phyloP scores from a whole-genome alignment of 2,329 filamentous ascomycete species.

The Chaetomium sp. region DNA sequence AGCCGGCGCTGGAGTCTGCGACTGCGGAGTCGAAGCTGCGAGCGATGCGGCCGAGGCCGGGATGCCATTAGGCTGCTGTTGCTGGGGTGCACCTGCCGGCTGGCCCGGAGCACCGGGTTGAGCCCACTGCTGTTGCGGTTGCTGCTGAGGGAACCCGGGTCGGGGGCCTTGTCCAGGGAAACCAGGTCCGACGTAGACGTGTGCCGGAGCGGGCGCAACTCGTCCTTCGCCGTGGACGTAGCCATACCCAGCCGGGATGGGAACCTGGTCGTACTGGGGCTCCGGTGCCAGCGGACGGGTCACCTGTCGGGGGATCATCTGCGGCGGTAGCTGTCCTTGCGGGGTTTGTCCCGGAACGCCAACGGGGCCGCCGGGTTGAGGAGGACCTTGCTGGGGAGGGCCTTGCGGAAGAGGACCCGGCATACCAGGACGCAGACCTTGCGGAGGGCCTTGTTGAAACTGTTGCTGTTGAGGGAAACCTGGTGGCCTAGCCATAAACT shows the following conservation, averaged over 20 bases:
- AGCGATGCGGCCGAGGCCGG: neutral
- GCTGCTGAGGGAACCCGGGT: constrained; percentile 1
- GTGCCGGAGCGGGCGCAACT: constrained; percentile 19
- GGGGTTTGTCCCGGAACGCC: too few species aligned
- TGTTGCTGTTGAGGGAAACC: too few species aligned
- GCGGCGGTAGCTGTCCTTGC: constrained; percentile 2
- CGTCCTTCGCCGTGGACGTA: constrained; percentile 23
- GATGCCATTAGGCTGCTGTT: neutral
- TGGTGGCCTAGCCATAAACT: too few species aligned
- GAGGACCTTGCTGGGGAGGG: too few species aligned
- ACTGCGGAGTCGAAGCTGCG: neutral
- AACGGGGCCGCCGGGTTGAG: too few species aligned
- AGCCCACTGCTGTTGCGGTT: constrained; percentile 10
- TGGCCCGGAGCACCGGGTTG: constrained; percentile 7
- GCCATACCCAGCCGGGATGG: constrained; percentile 24
- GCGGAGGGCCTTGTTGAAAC: constrained; percentile 4
- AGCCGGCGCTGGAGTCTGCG: constrained; percentile 1
- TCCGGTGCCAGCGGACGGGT: constrained; percentile 11
- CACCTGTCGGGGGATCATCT: constrained; percentile 8
- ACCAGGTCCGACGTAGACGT: constrained; percentile 18
- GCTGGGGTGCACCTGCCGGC: neutral
- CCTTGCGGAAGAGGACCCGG: too few species aligned
- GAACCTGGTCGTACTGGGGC: constrained; percentile 24
- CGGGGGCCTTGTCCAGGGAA: constrained; percentile 6
- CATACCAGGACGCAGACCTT: too few species aligned